Conservation (phyloP, 208 protist species). For the Trypanosoma cruzi region DNA sequence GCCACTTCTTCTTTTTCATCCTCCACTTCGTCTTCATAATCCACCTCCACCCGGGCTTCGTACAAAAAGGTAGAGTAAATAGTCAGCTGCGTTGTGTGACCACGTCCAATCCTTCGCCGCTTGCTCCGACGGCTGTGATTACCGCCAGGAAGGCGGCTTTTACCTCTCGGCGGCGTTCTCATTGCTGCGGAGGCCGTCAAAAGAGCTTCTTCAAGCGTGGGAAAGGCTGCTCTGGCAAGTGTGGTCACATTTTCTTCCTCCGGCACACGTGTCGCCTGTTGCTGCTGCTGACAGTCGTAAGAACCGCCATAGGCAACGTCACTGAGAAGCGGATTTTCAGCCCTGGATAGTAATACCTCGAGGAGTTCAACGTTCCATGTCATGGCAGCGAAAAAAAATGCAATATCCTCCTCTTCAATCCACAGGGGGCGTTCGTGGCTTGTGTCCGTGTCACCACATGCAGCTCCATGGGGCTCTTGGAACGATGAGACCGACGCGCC, state of each 20-base stretch:
- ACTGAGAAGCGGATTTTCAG: conserved; percentile 39
- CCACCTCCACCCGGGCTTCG: background rate
- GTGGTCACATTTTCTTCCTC: background rate
- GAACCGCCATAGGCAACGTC: background rate
- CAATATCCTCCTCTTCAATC: conserved; percentile 38
- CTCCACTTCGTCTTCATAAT: background rate
- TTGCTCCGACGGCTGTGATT: conserved; percentile 16
- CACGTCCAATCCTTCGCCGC: conserved; percentile 18
- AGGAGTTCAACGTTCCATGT: conserved; percentile 74
- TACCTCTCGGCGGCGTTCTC: background rate
- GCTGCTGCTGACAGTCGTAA: background rate
- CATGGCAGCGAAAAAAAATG: conserved; percentile 62
- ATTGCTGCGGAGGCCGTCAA: too few species aligned
- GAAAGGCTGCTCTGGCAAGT: conserved; percentile 4
- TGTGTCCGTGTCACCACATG: background rate
- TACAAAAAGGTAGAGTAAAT: background rate
- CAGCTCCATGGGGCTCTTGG: background rate
- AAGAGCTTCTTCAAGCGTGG: conserved; percentile 24
- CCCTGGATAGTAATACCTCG: conserved; percentile 50
- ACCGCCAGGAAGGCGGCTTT: background rate
- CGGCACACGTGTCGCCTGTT: too few species aligned
- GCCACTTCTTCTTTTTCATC: conserved; percentile 5
- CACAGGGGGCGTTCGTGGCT: background rate
- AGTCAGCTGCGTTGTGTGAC: conserved; percentile 4
- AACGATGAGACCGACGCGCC: background rate